Evolutionary conservation across 495 filamentous ascomycete species (phyloP).

Genomic region (Aspergillus hancockii): DNA sequence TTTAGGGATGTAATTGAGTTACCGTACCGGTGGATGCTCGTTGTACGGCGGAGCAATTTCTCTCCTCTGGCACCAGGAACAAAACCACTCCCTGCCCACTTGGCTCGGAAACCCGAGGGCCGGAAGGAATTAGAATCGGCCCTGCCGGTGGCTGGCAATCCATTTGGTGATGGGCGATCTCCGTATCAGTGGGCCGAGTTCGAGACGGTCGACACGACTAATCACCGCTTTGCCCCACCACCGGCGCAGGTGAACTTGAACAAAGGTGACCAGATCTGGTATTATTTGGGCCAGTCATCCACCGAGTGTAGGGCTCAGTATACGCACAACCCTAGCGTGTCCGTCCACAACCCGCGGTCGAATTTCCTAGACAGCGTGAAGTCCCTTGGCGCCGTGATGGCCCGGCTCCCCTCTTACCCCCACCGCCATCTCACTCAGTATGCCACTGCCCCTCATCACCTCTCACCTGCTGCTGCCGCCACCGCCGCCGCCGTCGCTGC

Average conservation of each 20-base stretch:
- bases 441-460: constrained; percentile 26
- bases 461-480: constrained; percentile 20
- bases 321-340: constrained; percentile 72
- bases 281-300: constrained; percentile 82
- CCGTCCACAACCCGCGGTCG: constrained; percentile 56
- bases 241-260: constrained; percentile 65
- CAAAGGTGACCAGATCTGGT: constrained; percentile 77
- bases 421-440: constrained; percentile 33
- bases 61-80: constrained; percentile 53
- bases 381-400: constrained; percentile 41
- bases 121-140: constrained; percentile 50
- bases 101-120: constrained; percentile 49
- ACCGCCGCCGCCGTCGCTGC: constrained; percentile 17
- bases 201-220: constrained; percentile 54
- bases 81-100: constrained; percentile 60
- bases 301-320: constrained; percentile 93
- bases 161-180: constrained; percentile 57
- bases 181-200: constrained; percentile 82
- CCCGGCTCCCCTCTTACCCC: constrained; percentile 36
- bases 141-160: constrained; percentile 56
- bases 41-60: constrained; percentile 54
- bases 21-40: constrained; percentile 56
- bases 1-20: constrained; percentile 53
- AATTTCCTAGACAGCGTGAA: constrained; percentile 60
- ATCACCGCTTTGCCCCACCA: constrained; percentile 43